Conservation (phyloP, 192 early-diverging fungal species). For the Coemansia sp. region DNA sequence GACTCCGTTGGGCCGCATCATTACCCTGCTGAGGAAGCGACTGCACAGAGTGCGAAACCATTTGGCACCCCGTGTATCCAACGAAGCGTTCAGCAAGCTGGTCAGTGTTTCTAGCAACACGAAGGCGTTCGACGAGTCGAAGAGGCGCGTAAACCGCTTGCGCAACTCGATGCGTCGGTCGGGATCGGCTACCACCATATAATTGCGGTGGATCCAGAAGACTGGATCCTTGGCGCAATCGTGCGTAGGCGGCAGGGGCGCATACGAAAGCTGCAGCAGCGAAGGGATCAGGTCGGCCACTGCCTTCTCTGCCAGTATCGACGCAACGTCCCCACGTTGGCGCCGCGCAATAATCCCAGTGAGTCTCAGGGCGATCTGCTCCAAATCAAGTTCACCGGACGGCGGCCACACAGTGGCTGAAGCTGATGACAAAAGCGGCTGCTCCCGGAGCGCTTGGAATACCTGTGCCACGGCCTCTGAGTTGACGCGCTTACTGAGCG, state of each 20-base stretch:
- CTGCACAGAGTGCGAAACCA: constrained; percentile 71
- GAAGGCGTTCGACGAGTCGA: constrained; percentile 55
- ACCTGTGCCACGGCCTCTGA: constrained; percentile 39
- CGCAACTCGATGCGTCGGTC: constrained; percentile 21
- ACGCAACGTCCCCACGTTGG: constrained; percentile 56
- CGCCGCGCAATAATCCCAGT: constrained; percentile 13
- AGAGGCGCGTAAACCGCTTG: constrained; percentile 37
- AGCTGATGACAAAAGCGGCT: constrained; percentile 15
- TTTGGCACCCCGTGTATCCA: constrained; percentile 46
- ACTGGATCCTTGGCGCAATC: background rate
- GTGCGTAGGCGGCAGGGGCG: constrained; percentile 48
- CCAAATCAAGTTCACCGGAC: background rate
- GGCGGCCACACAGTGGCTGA: background rate
- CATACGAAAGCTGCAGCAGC: constrained; percentile 67
- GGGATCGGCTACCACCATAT: constrained; percentile 42
- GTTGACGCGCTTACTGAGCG: constrained; percentile 23
- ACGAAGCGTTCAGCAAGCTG: constrained; percentile 58
- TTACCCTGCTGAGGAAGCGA: constrained; percentile 64
- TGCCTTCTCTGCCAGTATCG: constrained; percentile 58
- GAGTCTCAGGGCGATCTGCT: constrained; percentile 11
- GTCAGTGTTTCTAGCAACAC: constrained; percentile 68
- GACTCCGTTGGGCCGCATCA: constrained; percentile 65
- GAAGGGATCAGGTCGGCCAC: constrained; percentile 66
- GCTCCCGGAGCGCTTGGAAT: constrained; percentile 55
- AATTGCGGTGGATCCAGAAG: constrained; percentile 5